Conservation (phyloP, 805 yeast species). For the Huiozyma sinensis region DNA sequence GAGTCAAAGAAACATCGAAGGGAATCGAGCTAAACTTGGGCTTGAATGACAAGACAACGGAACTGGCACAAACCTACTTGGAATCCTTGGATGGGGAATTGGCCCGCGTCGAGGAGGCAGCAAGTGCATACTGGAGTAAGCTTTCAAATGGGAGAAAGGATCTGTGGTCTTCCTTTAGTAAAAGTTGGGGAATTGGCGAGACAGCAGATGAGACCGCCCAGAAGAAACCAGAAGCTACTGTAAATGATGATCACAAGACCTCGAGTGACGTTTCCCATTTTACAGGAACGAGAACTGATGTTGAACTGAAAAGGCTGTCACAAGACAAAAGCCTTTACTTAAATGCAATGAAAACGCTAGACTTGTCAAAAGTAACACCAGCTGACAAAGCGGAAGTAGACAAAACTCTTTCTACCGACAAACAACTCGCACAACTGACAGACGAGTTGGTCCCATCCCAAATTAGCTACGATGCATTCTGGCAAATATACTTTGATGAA, state of each 20-base stretch:
- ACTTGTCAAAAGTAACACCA: constrained; percentile 16
- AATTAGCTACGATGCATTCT: constrained; percentile 51
- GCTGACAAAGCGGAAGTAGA: no score
- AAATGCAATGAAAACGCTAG: constrained; percentile 10
- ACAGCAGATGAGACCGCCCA: constrained; percentile 3
- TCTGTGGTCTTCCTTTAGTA: neutral
- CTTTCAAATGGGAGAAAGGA: constrained; percentile 24
- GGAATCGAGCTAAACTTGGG: constrained; percentile 19
- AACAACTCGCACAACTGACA: constrained; percentile 45
- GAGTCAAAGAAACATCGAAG: constrained; percentile 16
- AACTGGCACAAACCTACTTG: constrained; percentile 48
- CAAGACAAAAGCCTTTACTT: constrained; percentile 38
- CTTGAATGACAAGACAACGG: constrained; percentile 7
- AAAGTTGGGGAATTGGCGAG: constrained; percentile 7
- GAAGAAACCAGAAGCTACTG: constrained; percentile 12
- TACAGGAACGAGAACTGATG: constrained; percentile 47
- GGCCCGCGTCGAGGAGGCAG: constrained; percentile 61
- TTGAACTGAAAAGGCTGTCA: constrained; percentile 47
- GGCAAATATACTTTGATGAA: constrained; percentile 60
- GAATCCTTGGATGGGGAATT: constrained; percentile 66
- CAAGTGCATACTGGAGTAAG: constrained; percentile 35
- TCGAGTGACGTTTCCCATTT: constrained; percentile 20
- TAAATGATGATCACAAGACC: constrained; percentile 25
- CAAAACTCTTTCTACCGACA: constrained; percentile 23
- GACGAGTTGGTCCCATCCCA: constrained; percentile 56